phyloP scores from a whole-genome alignment of 23 red algal genomes.

The Gracilaria gracilis region DNA sequence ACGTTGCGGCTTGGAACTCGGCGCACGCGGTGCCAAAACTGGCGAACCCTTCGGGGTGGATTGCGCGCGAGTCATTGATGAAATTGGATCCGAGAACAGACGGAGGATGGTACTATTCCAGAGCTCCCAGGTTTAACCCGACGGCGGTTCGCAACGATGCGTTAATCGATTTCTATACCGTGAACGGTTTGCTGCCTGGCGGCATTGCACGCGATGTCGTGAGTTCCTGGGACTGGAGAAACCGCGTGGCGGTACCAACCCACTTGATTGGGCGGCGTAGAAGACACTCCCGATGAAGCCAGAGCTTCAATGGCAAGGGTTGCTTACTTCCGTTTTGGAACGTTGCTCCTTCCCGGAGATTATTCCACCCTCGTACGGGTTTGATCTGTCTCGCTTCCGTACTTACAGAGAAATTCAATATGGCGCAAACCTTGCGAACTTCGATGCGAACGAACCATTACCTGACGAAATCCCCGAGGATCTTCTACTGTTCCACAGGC shows the following conservation, averaged over 20 bases:
- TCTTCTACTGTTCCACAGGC: background rate
- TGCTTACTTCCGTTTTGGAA: background rate
- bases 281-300: background rate
- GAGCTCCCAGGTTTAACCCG: slow-evolving; percentile 15
- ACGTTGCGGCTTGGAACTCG: no score
- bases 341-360: background rate
- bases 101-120: background rate
- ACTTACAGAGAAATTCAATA: background rate
- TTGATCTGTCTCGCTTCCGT: background rate
- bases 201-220: background rate
- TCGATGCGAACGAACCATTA: background rate
- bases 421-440: background rate
- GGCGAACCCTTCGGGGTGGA: no score
- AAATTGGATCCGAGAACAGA: no score
- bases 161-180: background rate
- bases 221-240: background rate
- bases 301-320: background rate
- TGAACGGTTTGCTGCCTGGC: background rate
- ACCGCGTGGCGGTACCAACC: background rate
- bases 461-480: background rate
- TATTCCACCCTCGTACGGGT: background rate
- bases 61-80: no score
- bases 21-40: no score
- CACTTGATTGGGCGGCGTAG: background rate
- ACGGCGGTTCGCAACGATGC: background rate